These are phyloP conservation scores for Stachybotrys chartarum DNA, from an alignment of 2,329 filamentous ascomycete genomes.

Conservation along the genomic window DNA sequence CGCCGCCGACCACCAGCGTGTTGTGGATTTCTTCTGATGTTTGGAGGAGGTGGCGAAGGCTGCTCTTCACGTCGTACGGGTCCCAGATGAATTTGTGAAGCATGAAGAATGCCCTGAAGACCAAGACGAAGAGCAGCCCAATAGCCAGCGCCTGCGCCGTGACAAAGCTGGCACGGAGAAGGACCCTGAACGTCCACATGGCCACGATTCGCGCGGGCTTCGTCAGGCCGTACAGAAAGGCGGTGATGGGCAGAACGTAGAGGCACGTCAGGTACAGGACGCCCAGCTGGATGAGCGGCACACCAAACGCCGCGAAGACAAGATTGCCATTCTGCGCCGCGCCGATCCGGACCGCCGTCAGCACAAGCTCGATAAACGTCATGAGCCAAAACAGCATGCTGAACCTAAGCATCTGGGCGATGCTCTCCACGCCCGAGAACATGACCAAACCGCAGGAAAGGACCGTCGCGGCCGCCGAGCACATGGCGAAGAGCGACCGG, in stretches of 20 bases:
- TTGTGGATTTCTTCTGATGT: neutral
- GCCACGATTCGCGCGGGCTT: neutral
- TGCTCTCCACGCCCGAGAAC: neutral
- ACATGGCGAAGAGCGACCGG: neutral
- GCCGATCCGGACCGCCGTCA: neutral
- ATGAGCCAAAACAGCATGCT: neutral
- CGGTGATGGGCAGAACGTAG: neutral
- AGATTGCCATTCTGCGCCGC: neutral
- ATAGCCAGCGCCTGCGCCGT: neutral
- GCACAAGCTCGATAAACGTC: neutral
- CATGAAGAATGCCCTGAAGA: neutral
- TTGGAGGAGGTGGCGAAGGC: neutral
- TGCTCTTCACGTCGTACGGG: neutral
- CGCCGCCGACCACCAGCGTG: neutral
- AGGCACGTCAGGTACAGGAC: neutral
- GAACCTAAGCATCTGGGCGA: neutral
- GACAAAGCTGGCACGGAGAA: neutral
- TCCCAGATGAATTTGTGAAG: slow-evolving; percentile 1
- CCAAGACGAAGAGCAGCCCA: neutral
- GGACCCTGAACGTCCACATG: neutral
- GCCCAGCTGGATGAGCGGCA: neutral
- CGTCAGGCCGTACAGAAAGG: neutral
- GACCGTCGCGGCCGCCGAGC: neutral
- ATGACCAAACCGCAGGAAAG: neutral
- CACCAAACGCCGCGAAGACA: neutral